Evolutionary conservation across 306 rosid species (phyloP).

Genomic region (Sicyos edulis): DNA sequence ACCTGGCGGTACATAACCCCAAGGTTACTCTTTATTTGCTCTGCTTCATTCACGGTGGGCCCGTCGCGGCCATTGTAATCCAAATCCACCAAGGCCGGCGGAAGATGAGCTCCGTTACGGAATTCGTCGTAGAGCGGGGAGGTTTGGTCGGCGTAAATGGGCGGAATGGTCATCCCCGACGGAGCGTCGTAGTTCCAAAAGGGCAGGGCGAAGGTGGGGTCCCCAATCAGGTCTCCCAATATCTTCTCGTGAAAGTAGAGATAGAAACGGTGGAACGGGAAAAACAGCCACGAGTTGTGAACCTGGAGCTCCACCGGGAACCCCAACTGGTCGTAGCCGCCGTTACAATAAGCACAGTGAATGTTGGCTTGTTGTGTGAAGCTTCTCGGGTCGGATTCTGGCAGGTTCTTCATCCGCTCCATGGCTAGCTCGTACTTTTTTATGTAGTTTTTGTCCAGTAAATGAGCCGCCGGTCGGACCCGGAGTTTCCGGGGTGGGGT

Average conservation of each 20-base stretch:
- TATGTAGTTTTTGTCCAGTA: no score
- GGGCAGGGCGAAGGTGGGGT: constrained; percentile 56
- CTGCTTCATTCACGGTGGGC: neutral
- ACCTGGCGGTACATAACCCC: constrained; percentile 58
- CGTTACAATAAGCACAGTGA: constrained; percentile 88
- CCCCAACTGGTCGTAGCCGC: constrained; percentile 58
- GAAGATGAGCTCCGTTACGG: constrained; percentile 42
- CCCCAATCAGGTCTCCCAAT: constrained; percentile 55
- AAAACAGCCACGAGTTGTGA: constrained; percentile 82
- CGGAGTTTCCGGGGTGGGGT: no score
- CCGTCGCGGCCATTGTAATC: constrained; percentile 21
- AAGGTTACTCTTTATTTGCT: constrained; percentile 32
- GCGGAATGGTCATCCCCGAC: constrained; percentile 54
- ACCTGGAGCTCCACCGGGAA: constrained; percentile 63
- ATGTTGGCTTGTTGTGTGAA: constrained; percentile 60
- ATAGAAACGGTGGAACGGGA: constrained; percentile 77
- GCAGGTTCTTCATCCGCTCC: no score
- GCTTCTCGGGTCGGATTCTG: constrained; percentile 47
- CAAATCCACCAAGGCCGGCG: constrained; percentile 46
- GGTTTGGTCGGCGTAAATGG: constrained; percentile 27
- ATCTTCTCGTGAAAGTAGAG: constrained; percentile 71
- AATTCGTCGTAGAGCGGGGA: constrained; percentile 52
- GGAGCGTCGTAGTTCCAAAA: constrained; percentile 83
- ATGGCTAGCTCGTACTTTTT: no score
- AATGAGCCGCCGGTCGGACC: no score